A percentile compares a stretch with the other conserved stretches of the same genome.
Conservation (phyloP, 345 rosid species). For the Firmiana major region DNA sequence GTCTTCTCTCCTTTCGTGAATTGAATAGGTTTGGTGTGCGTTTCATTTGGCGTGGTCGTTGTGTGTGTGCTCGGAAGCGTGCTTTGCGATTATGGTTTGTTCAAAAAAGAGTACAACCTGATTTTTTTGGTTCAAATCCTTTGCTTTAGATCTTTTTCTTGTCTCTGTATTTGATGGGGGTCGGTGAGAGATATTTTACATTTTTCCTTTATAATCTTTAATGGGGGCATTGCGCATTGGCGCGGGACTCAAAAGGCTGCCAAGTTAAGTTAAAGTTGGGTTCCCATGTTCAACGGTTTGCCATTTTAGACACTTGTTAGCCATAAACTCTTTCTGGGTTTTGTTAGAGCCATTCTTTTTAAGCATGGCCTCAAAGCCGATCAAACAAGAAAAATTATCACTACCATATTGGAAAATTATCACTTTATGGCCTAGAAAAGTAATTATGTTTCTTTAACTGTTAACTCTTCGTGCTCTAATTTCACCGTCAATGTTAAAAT, state of each 20-base stretch:
- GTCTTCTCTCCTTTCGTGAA: not conserved
- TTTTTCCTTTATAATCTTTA: not conserved
- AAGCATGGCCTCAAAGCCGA: no score
- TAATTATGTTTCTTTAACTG: not conserved
- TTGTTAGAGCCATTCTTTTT: slow-evolving; percentile 2
- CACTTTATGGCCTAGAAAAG: not conserved
- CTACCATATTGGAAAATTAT: not conserved
- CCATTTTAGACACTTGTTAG: slow-evolving; percentile 14
- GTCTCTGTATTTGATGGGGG: slow-evolving; percentile 13
- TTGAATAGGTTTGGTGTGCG: slow-evolving; percentile 4
- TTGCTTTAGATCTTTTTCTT: not conserved
- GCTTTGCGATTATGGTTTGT: not conserved
- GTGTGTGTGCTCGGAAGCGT: not conserved
- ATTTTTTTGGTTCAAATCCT: not conserved
- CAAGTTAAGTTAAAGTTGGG: slow-evolving; percentile 20
- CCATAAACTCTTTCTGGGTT: not conserved
- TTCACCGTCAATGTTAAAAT: not conserved
- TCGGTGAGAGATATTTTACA: not conserved
- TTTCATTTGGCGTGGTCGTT: not conserved
- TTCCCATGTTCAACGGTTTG: slow-evolving; percentile 35
- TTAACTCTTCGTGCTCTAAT: not conserved
- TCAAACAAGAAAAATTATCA: not conserved
- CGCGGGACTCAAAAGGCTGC: slow-evolving; percentile 21
- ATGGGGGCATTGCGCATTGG: not conserved
- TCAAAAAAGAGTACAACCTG: not conserved